These are phyloP conservation scores for Cladosporium sphaerospermum DNA, from an alignment of 2,329 filamentous ascomycete genomes.

Conservation along the genomic window DNA sequence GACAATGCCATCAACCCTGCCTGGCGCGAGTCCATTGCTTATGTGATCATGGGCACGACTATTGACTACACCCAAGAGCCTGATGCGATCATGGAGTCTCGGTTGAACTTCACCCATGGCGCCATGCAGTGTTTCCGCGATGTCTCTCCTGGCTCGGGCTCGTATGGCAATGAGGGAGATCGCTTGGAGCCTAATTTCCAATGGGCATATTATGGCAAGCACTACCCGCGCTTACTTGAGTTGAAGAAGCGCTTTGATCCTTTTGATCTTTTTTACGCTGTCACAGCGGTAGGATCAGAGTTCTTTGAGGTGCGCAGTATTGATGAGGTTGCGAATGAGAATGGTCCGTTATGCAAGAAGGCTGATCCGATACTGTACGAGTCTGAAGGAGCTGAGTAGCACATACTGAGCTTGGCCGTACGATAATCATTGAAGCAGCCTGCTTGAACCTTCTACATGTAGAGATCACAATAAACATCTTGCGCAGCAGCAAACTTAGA, in stretches of 20 bases:
- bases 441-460: no score
- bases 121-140: slow-evolving; percentile 10
- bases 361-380: background rate
- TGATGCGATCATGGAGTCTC: slow-evolving; percentile 6
- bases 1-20: slow-evolving; percentile 14
- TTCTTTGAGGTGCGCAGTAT: slow-evolving; percentile 9
- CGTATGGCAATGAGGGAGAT: slow-evolving; percentile 13
- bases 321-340: slow-evolving; percentile 1
- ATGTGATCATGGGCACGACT: slow-evolving; percentile 8
- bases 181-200: slow-evolving; percentile 19
- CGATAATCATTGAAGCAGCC: no score
- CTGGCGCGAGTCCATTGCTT: slow-evolving; percentile 12
- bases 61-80: background rate
- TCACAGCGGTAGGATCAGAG: slow-evolving; percentile 8
- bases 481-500: no score
- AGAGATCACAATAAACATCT: no score
- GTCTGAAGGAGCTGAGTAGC: background rate
- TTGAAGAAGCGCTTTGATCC: slow-evolving; percentile 30
- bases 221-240: slow-evolving; percentile 24
- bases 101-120: slow-evolving; percentile 9
- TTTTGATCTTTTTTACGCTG: slow-evolving; percentile 20
- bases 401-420: background rate
- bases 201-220: slow-evolving; percentile 27
- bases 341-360: slow-evolving; percentile 3
- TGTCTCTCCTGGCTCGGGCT: slow-evolving; percentile 8